Base-by-base conservation (phyloP, 371 early-diverging fungal genomes). In the Mortierella sp. region DNA sequence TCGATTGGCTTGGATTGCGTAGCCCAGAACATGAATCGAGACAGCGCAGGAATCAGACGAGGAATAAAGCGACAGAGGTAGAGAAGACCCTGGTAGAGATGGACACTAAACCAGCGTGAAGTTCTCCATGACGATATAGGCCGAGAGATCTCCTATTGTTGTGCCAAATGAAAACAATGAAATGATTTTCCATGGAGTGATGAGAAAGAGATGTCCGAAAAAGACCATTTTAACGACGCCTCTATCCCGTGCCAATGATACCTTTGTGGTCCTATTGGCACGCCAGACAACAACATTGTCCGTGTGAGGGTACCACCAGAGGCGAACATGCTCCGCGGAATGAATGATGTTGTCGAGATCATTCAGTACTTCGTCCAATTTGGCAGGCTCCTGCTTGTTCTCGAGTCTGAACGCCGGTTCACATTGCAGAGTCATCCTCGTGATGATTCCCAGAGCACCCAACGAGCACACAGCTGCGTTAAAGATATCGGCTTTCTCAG, bases 291-390 rank as follows among this genome's bases (percentile, higher is more conserved):
- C 89, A 21, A 87, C 86, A 59, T 90, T 83, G 58, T 93, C 88
- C 1, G 93, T 91, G 61, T 93, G 90, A 8, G 95, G 94, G 64
- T 89, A 92, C 93, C 94, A 95, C 93, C 94, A 93, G 5, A 95
- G 80, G 43, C 94, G 87, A n/a, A 89, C 87, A 70, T 92, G 92
- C 58, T 94, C 91, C 5, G 93, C 89, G 9, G 90, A 88, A 21
- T 85, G 79, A 15, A 90, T 82, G 4, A 92, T 79, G 17, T 47
- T 48, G 42, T 81, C 79, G 66, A 91, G 84, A 37, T 87, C 68
- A n/a, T 84, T 70, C 32, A 93, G 59, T 21, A 92, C 81, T 11
- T 84, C 60, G 37, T 85, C 76, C 41, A 90, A 82, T 57, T 81
- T 84, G 64, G 83, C 82, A 0, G 92, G 89, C n/a, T 72, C 75